phyloP scores from a whole-genome alignment of 345 rosid genomes.

The Euphorbia tirucalli region DNA sequence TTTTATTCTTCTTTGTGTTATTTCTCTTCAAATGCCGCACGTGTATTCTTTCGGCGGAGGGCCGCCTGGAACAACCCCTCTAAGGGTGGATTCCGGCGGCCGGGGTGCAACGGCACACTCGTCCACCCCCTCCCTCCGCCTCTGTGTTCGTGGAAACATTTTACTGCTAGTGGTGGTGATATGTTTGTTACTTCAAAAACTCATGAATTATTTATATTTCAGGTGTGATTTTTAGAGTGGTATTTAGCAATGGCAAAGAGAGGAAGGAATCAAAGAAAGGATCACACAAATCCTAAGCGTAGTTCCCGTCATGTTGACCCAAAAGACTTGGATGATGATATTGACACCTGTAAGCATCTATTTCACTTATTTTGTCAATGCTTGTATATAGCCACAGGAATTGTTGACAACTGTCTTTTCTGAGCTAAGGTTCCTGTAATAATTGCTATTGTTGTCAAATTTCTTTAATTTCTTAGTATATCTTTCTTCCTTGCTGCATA shows the following conservation, averaged over 20 bases:
- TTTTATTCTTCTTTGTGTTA: too few relatives aligned
- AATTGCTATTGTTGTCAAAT: background rate
- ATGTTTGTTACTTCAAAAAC: too few relatives aligned
- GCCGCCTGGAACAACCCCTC: too few relatives aligned
- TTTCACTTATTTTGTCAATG: background rate
- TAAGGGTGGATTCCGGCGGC: too few relatives aligned
- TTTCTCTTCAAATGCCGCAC: too few relatives aligned
- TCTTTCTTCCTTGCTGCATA: background rate
- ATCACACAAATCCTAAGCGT: constrained; percentile 38
- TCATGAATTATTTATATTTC: background rate
- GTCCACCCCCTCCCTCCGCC: too few relatives aligned
- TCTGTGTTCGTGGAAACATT: too few relatives aligned
- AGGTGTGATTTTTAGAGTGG: background rate
- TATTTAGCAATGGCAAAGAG: constrained; percentile 56
- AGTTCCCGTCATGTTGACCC: constrained; percentile 35
- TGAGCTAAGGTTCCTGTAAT: background rate
- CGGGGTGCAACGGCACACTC: too few relatives aligned
- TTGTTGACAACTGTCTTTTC: background rate
- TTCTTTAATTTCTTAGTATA: background rate
- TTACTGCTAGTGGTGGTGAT: too few relatives aligned
- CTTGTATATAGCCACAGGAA: background rate
- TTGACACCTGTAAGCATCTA: constrained; percentile 56
- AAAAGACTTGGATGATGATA: constrained; percentile 59
- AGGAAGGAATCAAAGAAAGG: constrained; percentile 41
- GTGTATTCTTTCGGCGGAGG: too few relatives aligned